These are phyloP conservation scores for Bruguiera hainesii DNA, from an alignment of 441 rosid species.

Conservation along the genomic window DNA sequence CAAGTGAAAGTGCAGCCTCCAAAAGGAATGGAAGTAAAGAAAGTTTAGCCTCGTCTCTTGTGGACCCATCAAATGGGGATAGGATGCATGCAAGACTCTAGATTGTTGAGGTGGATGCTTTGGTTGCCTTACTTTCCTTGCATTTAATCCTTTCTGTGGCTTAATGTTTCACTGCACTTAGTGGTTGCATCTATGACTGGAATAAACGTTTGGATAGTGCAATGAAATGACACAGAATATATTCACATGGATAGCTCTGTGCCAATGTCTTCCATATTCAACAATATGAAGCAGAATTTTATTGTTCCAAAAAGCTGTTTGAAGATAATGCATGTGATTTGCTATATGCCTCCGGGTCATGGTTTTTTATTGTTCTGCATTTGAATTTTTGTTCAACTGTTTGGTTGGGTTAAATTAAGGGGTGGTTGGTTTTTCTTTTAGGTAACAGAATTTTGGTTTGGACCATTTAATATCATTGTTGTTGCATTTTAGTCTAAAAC, in stretches of 20 bases:
- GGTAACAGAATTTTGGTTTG: no score
- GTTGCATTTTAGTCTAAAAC: no score
- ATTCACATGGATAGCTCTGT: neutral
- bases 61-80: slow-evolving; percentile 25
- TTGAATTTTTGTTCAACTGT: no score
- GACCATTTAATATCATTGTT: no score
- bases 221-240: neutral
- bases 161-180: neutral
- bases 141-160: neutral
- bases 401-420: no score
- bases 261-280: no score
- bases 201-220: neutral
- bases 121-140: neutral
- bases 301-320: no score
- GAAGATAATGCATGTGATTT: no score
- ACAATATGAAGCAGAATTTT: no score
- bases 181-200: neutral
- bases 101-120: slow-evolving; percentile 25
- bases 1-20: slow-evolving; percentile 24
- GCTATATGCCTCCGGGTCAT: no score
- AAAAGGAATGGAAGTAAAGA: slow-evolving; percentile 23
- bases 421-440: no score
- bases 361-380: no score
- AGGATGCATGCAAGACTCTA: slow-evolving; percentile 49
- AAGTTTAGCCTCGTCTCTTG: slow-evolving; percentile 19